These are phyloP conservation scores for Clavariopsis aquatica DNA, from an alignment of 495 filamentous ascomycete genomes.

Conservation along the genomic window DNA sequence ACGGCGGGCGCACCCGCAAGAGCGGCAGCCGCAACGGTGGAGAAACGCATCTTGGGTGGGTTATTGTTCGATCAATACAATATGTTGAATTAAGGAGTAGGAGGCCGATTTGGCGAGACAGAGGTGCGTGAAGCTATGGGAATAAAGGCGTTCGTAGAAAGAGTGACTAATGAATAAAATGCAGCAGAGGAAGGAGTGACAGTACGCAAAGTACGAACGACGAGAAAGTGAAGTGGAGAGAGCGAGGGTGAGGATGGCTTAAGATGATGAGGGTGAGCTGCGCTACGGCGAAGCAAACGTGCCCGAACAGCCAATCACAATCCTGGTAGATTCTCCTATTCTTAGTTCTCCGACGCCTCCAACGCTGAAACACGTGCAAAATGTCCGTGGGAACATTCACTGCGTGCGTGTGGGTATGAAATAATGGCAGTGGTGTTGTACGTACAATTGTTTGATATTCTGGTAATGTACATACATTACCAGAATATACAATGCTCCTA, in stretches of 20 bases:
- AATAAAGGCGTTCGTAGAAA: conserved; percentile 5
- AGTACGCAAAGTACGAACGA: conserved; percentile 13
- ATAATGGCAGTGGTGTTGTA: not conserved
- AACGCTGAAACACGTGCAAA: not conserved
- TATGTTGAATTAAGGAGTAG: not conserved
- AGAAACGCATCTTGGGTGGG: conserved; percentile 44
- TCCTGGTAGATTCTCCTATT: not conserved
- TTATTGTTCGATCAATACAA: not conserved
- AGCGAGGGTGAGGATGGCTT: not conserved
- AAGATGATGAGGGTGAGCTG: conserved; percentile 9
- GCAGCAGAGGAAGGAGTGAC: conserved; percentile 16
- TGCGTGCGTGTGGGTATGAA: not conserved
- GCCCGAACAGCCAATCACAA: not conserved
- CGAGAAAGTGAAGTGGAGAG: conserved; percentile 3
- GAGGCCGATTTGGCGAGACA: not conserved
- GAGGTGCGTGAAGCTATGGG: not conserved
- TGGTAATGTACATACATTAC: not conserved
- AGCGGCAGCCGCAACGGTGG: conserved; percentile 43
- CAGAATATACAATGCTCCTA: too few relatives aligned
- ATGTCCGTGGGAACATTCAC: not conserved
- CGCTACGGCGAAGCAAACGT: conserved; percentile 8
- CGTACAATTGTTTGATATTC: not conserved
- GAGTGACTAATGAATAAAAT: conserved; percentile 17
- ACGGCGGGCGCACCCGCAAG: conserved; percentile 48
- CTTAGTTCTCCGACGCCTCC: not conserved